phyloP scores from a whole-genome alignment of 495 filamentous ascomycete genomes.

The Aspergillus ellipticus region DNA sequence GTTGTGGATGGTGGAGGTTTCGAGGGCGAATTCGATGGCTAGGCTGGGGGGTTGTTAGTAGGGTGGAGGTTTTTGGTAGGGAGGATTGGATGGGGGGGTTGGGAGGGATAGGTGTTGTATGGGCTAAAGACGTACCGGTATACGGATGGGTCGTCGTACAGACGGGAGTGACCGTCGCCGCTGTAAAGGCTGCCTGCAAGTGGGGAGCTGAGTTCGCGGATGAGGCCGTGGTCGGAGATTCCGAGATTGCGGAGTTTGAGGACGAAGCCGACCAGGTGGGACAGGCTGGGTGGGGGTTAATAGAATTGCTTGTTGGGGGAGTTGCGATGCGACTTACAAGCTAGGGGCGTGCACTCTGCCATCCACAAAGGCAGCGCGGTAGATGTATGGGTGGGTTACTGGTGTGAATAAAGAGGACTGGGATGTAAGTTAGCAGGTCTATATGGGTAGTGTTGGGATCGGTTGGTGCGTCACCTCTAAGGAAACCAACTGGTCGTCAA shows the following conservation, averaged over 20 bases:
- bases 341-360: slow-evolving; percentile 88
- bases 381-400: slow-evolving; percentile 85
- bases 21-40: slow-evolving; percentile 78
- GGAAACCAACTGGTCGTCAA: slow-evolving; percentile 94
- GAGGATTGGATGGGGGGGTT: not conserved
- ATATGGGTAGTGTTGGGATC: not conserved
- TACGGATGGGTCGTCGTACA: slow-evolving; percentile 88
- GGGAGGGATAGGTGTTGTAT: not conserved
- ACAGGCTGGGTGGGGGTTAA: slow-evolving; percentile 51
- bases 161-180: slow-evolving; percentile 87
- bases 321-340: slow-evolving; percentile 52
- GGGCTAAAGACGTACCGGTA: slow-evolving; percentile 63
- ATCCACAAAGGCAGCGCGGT: slow-evolving; percentile 90
- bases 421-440: slow-evolving; percentile 11
- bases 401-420: slow-evolving; percentile 82
- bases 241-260: slow-evolving; percentile 92
- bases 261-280: slow-evolving; percentile 87
- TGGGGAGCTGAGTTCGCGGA: slow-evolving; percentile 83
- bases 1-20: slow-evolving; percentile 64
- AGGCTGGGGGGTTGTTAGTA: slow-evolving; percentile 45
- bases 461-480: slow-evolving; percentile 56
- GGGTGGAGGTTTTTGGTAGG: not conserved
- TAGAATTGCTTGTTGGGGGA: not conserved
- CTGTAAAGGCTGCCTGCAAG: slow-evolving; percentile 88
- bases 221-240: slow-evolving; percentile 85